Base-by-base conservation (phyloP, 1,139 yeast species). In the Komagataea norvegica region DNA sequence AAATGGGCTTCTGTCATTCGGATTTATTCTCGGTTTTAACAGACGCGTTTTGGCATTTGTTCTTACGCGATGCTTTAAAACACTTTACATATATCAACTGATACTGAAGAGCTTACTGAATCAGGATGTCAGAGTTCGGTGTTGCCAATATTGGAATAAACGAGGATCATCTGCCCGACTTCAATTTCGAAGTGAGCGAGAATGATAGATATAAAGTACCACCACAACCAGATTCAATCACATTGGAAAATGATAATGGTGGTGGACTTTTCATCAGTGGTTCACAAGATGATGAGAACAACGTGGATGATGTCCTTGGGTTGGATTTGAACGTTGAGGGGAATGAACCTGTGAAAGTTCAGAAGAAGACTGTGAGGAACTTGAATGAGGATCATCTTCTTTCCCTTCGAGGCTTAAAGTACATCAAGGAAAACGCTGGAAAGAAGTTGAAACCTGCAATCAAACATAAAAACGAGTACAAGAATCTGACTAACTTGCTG, bases 351-450 rank as follows among this genome's bases (percentile, higher is more conserved):
- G 18, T 18, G n/a, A 17, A 13, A 11, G 21, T 16, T 1, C 24
- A 18, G 10, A 22, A 25, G 18, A 31, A 22, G 17, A 28, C 29
- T n/a, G 24, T 19, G 7, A 21, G 40, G 13, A 70, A 65, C 43
- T 53, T 77, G 25, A 76, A 74, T 29, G 70, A 73, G 37, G 74
- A 72, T 20, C 63, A 74, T 37, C 58, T 78, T 16, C 56, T 75
- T 39, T 65, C 70, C 23, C 58, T 56, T 8, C 64, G 65, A 19
- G 84, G 84, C 0, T 52, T 78, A 34, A 68, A 71, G 11, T 68
- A 69, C 46, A 49, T 77, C 22, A 54, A 65, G 29, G 62, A 65
- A 39, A 66, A 71, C 47, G 62, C 56, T 6, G 62, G 66, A 35
- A 57, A 55, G 15, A 61, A 67, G 34, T 56, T 74, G 21, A 56